phyloP scores from a whole-genome alignment of 805 yeast species.

The Dipodascus geniculatus region DNA sequence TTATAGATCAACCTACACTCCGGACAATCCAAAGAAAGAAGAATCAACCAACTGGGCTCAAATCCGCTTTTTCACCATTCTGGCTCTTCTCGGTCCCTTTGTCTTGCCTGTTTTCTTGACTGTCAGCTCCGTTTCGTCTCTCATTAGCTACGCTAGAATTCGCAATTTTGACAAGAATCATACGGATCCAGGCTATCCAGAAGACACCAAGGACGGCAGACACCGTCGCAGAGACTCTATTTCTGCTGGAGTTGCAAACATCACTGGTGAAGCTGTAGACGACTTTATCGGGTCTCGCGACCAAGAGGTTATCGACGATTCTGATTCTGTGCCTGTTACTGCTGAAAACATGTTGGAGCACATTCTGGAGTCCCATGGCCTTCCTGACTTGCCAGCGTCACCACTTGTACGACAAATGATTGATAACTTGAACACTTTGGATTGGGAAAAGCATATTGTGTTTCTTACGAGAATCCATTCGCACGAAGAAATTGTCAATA shows the following conservation, averaged over 20 bases:
- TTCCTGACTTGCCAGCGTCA: constrained; percentile 21
- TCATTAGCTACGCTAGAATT: constrained; percentile 13
- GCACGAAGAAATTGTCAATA: constrained; percentile 76
- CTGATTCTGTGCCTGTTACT: neutral
- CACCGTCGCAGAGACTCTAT: neutral
- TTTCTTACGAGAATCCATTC: constrained; percentile 64
- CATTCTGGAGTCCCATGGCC: constrained; percentile 8
- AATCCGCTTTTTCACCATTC: constrained; percentile 9
- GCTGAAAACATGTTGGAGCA: neutral
- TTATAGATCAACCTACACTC: constrained; percentile 9
- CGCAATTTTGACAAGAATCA: neutral
- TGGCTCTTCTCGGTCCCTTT: constrained; percentile 9
- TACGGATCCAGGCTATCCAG: neutral
- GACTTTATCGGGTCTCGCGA: constrained; percentile 7
- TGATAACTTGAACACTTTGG: constrained; percentile 44
- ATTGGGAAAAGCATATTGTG: constrained; percentile 72
- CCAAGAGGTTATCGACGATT: neutral
- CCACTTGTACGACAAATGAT: constrained; percentile 32
- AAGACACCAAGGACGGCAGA: neutral
- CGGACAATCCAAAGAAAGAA: constrained; percentile 3
- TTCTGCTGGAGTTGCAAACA: constrained; percentile 4
- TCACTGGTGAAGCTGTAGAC: constrained; percentile 13
- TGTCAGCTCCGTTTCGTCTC: constrained; percentile 12
- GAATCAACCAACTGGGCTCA: constrained; percentile 7
- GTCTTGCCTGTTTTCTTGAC: constrained; percentile 12